Base-by-base conservation (phyloP, 805 yeast genomes). In the Candida broadrunensis region DNA sequence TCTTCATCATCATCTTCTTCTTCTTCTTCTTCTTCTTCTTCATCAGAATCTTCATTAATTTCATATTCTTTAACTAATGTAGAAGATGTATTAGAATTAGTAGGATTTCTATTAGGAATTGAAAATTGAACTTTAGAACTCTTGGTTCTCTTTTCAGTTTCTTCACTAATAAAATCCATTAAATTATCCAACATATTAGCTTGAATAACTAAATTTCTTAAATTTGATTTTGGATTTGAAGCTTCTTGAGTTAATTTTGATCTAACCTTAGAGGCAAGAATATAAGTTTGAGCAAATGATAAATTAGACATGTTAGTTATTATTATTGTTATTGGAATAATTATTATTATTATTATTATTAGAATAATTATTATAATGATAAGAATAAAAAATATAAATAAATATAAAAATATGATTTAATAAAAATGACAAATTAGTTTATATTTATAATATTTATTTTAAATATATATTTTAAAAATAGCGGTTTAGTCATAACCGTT, bases 111-210 rank as follows among this genome's bases (percentile, higher is more conserved):
- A 5, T 54, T 53, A 15, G 33, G 4, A 18, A 14, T 4, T 15
- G 7, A 33, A 36, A 36, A 30, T 36, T 36, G 7, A n/a, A 36
- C 27, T 4, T 19, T n/a, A 15, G 51, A 37, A 15, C 43, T 37
- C 31, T 39, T 44, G 27, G 45, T 45, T 44, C 65, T 45, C 47
- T 60, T 58, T 39, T 50, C 57, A 27, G 65, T 51, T 45, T 61
- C 63, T 29, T 44, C 52, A 36, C 63, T 46, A 27, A 77, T 61
- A 41, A 64, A 64, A 52, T 78, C 86, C 76, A 84, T 80, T 38
- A 83, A 56, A 45, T 67, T 71, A 54, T 84, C 89, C 47, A 83
- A 70, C 67, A 84, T 63, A 57, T 83, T 84, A 16, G 89, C 88
- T 59, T 84, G 89, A 31, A 80, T 72, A 3, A 83, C 87, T 30